Evolutionary conservation across 345 rosid genomes (phyloP).

Genomic region (Rubroshorea leprosula): DNA sequence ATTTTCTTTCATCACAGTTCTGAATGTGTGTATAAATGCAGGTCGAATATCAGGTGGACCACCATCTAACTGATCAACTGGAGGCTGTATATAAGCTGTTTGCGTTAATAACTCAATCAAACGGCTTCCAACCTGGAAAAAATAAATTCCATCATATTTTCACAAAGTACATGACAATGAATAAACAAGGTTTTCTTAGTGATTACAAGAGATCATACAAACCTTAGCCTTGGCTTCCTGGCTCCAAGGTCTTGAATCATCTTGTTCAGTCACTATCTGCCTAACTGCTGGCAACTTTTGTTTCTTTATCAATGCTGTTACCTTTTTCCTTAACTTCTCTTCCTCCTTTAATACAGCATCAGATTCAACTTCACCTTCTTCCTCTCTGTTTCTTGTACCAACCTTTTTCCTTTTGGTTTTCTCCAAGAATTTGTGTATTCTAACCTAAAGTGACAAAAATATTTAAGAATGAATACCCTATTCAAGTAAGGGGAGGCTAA

Average conservation of each 20-base stretch:
- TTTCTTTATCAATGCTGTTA: slow-evolving; percentile 64
- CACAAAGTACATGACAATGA: slow-evolving; percentile 6
- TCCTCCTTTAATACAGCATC: slow-evolving; percentile 37
- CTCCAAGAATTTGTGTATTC: slow-evolving; percentile 69
- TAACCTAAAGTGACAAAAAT: slow-evolving; percentile 41
- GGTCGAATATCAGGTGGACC: slow-evolving; percentile 82
- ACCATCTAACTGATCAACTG: slow-evolving; percentile 54
- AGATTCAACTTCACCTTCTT: slow-evolving; percentile 36
- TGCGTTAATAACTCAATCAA: slow-evolving; percentile 71
- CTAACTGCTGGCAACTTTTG: slow-evolving; percentile 78
- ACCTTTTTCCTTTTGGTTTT: slow-evolving; percentile 70
- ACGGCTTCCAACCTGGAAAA: slow-evolving; percentile 83
- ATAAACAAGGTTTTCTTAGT: slow-evolving; percentile 2
- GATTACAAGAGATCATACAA: slow-evolving; percentile 25
- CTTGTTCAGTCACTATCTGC: slow-evolving; percentile 67
- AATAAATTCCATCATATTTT: slow-evolving; percentile 11
- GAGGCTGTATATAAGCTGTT: slow-evolving; percentile 84
- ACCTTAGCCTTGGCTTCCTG: slow-evolving; percentile 83
- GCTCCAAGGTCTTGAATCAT: slow-evolving; percentile 66
- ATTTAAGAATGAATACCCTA: slow-evolving; percentile 9
- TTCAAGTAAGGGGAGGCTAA: slow-evolving; percentile 1
- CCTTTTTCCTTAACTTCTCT: slow-evolving; percentile 70
- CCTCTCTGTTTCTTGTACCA: slow-evolving; percentile 25
- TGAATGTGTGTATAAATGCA: slow-evolving; percentile 76
- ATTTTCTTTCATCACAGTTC: slow-evolving; percentile 39